Conservation (phyloP, 1,284 basidiomycete species). For the Ganoderma resinaceum region DNA sequence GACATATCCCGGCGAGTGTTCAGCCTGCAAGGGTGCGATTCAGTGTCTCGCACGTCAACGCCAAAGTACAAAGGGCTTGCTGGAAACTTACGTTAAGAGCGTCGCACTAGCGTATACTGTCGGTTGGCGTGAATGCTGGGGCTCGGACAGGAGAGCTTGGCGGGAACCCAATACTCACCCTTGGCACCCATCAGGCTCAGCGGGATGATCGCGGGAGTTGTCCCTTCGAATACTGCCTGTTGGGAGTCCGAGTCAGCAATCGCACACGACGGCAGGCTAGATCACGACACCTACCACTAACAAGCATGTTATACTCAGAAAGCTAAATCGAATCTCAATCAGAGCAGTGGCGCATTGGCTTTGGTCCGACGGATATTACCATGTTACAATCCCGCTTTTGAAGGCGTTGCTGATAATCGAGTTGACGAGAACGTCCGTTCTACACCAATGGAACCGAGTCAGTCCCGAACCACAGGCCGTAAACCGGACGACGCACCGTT, state of each 20-base stretch:
- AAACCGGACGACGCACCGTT: neutral
- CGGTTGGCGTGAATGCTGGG: neutral
- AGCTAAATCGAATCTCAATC: neutral
- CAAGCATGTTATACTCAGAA: neutral
- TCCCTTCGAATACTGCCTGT: slow-evolving; percentile 2
- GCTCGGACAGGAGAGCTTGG: no score
- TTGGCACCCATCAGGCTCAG: neutral
- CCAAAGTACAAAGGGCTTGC: neutral
- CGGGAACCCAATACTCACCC: neutral
- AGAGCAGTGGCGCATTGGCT: neutral
- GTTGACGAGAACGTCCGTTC: neutral
- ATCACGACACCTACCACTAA: neutral
- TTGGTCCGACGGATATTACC: neutral
- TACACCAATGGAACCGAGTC: neutral
- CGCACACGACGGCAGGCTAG: no score
- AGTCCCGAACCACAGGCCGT: no score
- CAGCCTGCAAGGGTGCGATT: neutral
- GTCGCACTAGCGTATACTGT: slow-evolving; percentile 3
- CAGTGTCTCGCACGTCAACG: neutral
- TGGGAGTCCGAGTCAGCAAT: no score
- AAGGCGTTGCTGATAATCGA: slow-evolving; percentile 2
- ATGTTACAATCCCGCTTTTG: neutral
- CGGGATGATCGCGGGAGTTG: neutral
- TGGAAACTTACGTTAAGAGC: neutral
- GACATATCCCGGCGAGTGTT: neutral